Conservation (phyloP, 192 early-diverging fungal genomes). For the Phycomyces blakesleeanus region DNA sequence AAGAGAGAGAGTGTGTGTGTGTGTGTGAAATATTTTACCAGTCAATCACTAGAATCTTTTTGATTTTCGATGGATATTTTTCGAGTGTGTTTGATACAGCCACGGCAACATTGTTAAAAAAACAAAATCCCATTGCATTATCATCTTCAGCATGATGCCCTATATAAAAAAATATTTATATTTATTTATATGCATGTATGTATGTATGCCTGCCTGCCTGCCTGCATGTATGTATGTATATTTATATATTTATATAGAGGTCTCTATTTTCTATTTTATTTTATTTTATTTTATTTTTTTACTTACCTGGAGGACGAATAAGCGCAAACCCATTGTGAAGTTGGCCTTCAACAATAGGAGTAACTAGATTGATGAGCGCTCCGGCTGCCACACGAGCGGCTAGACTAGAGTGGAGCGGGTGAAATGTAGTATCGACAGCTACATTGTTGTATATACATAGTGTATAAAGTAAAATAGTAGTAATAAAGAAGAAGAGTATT, state of each 20-base stretch:
- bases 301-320: constrained; percentile 66
- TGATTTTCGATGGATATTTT: constrained; percentile 42
- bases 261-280: neutral
- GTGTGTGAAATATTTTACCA: constrained; percentile 59
- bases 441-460: neutral
- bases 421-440: constrained; percentile 29
- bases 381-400: constrained; percentile 22
- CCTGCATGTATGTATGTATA: no score
- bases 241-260: neutral
- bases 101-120: constrained; percentile 77
- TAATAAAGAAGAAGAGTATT: constrained; percentile 43
- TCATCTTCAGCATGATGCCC: constrained; percentile 76
- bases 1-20: no score
- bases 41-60: constrained; percentile 70
- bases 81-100: constrained; percentile 54
- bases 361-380: constrained; percentile 16
- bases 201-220: no score
- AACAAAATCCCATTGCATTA: constrained; percentile 70
- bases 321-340: constrained; percentile 69
- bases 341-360: constrained; percentile 48
- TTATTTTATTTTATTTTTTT: no score
- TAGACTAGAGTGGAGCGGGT: constrained; percentile 18
- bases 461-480: constrained; percentile 52
- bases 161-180: no score
- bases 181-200: neutral